Conservation (phyloP, 805 yeast genomes). For the Ogataea dorogensis region DNA sequence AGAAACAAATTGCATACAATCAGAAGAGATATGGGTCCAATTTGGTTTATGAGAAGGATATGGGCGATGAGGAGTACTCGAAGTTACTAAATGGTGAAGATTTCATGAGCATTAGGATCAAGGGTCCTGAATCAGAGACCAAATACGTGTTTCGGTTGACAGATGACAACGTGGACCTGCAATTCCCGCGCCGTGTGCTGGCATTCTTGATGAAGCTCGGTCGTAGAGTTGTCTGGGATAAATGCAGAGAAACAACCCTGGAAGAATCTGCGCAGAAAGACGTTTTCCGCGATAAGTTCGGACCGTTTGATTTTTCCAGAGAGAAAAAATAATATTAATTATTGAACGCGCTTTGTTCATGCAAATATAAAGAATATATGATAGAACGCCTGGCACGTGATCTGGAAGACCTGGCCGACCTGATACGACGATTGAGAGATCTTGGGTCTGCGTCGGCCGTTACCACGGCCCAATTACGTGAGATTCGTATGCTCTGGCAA, state of each 20-base stretch:
- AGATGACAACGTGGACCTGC: slow-evolving; percentile 55
- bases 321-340: slow-evolving; percentile 8
- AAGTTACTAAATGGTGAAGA: slow-evolving; percentile 34
- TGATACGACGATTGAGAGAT: slow-evolving; percentile 15
- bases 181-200: slow-evolving; percentile 78
- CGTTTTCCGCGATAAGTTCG: slow-evolving; percentile 55
- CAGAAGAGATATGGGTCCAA: slow-evolving; percentile 8
- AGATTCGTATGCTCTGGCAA: slow-evolving; percentile 26
- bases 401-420: slow-evolving; percentile 17
- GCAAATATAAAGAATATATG: slow-evolving; percentile 9
- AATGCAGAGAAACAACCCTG: slow-evolving; percentile 61
- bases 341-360: slow-evolving; percentile 15
- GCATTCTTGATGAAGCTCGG: slow-evolving; percentile 62
- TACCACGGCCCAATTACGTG: slow-evolving; percentile 10
- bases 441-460: slow-evolving; percentile 9
- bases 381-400: slow-evolving; percentile 12
- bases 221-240: slow-evolving; percentile 71
- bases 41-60: slow-evolving; percentile 11
- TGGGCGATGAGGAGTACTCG: slow-evolving; percentile 21
- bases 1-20: slow-evolving; percentile 10
- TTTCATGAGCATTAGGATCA: slow-evolving; percentile 36
- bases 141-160: slow-evolving; percentile 31
- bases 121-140: slow-evolving; percentile 16
- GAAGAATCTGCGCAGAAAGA: slow-evolving; percentile 66
- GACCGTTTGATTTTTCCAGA: slow-evolving; percentile 51